Percentiles rank a stretch among this genome's conserved stretches.
Conservation (phyloP, 2,329 filamentous ascomycete genomes). For the Xenoacremonium recifei region DNA sequence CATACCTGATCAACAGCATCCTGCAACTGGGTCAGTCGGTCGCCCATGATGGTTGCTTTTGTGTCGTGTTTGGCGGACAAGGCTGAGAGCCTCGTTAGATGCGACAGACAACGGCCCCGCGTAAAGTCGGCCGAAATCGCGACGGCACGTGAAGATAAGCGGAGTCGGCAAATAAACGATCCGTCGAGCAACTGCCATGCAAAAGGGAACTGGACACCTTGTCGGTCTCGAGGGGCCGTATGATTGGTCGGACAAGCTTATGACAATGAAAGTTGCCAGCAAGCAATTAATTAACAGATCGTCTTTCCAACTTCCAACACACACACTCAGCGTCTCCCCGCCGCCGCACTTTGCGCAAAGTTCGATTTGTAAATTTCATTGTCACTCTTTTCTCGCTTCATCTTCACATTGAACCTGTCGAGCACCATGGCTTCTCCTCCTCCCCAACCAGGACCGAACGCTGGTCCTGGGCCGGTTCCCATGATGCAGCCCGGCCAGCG, state of each 20-base stretch:
- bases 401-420: constrained; percentile 13
- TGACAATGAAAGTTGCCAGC: constrained; percentile 1
- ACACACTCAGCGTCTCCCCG: constrained; percentile 16
- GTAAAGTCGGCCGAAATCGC: background rate
- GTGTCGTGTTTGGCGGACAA: constrained; percentile 2
- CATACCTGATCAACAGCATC: constrained; percentile 82
- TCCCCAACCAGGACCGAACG: constrained; percentile 22
- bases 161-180: constrained; percentile 29
- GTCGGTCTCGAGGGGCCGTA: constrained; percentile 28
- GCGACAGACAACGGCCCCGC: constrained; percentile 3
- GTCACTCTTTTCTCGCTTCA: constrained; percentile 7
- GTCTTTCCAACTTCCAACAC: constrained; percentile 6
- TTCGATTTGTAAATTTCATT: too few species aligned
- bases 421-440: constrained; percentile 23
- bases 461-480: constrained; percentile 24
- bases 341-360: too few species aligned
- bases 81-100: background rate
- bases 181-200: constrained; percentile 14
- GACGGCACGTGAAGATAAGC: constrained; percentile 1
- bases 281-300: constrained; percentile 6
- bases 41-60: constrained; percentile 54
- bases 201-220: constrained; percentile 35
- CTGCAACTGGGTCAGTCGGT: constrained; percentile 79
- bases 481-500: constrained; percentile 40
- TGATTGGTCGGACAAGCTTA: constrained; percentile 19